Conservation (phyloP, 2,329 filamentous ascomycete genomes). For the Pseudogymnoascus pannorum region DNA sequence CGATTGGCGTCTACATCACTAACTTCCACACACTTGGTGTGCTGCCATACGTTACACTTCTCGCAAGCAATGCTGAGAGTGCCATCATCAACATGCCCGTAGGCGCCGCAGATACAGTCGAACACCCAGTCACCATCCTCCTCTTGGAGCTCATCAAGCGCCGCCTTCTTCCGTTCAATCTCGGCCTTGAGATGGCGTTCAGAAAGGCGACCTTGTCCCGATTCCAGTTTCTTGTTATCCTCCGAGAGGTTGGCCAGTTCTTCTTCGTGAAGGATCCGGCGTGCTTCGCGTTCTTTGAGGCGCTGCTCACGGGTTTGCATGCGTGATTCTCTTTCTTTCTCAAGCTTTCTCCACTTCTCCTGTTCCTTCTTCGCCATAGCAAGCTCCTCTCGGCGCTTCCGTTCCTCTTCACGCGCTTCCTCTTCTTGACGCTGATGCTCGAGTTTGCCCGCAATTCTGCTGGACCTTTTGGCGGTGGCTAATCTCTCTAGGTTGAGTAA, state of each 20-base stretch:
- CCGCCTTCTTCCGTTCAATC: slow-evolving; percentile 71
- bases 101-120: slow-evolving; percentile 84
- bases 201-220: slow-evolving; percentile 56
- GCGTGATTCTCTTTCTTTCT: slow-evolving; percentile 69
- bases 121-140: slow-evolving; percentile 87
- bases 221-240: slow-evolving; percentile 55
- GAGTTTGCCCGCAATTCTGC: slow-evolving; percentile 72
- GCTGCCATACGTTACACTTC: slow-evolving; percentile 91
- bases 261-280: slow-evolving; percentile 76
- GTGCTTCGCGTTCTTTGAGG: slow-evolving; percentile 75
- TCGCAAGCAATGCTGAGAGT: slow-evolving; percentile 92
- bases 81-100: slow-evolving; percentile 91
- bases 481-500: slow-evolving; percentile 75
- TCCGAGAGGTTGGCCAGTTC: slow-evolving; percentile 74
- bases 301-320: slow-evolving; percentile 80
- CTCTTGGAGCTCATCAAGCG: slow-evolving; percentile 60
- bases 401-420: slow-evolving; percentile 62
- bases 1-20: slow-evolving; percentile 71
- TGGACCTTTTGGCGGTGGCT: slow-evolving; percentile 90
- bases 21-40: slow-evolving; percentile 85
- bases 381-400: slow-evolving; percentile 57
- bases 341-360: slow-evolving; percentile 48
- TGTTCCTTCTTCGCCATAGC: slow-evolving; percentile 60
- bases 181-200: slow-evolving; percentile 75
- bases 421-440: slow-evolving; percentile 73